These are phyloP conservation scores for Trichoderma harzianum DNA, from an alignment of 2,329 filamentous ascomycete genomes.

Conservation along the genomic window DNA sequence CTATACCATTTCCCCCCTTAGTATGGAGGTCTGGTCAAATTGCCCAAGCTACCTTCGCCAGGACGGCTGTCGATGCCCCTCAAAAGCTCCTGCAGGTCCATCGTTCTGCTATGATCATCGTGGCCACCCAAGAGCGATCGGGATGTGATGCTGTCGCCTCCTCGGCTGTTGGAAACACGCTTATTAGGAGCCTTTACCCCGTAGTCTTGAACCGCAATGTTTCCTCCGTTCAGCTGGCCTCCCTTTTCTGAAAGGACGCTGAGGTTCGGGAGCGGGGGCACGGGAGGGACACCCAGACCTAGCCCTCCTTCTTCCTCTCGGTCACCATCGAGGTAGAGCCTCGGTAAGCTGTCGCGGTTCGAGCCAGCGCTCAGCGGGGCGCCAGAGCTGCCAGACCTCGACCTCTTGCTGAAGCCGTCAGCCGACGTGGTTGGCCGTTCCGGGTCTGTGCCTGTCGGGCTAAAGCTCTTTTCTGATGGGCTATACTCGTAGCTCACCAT, in stretches of 20 bases:
- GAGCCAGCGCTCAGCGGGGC: slow-evolving; percentile 46
- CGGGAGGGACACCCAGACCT: slow-evolving; percentile 48
- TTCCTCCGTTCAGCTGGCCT: slow-evolving; percentile 24
- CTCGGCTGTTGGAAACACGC: slow-evolving; percentile 42
- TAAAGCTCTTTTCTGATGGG: slow-evolving; percentile 64
- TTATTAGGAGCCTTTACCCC: slow-evolving; percentile 30
- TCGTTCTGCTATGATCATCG: slow-evolving; percentile 31
- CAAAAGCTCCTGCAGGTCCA: slow-evolving; percentile 49
- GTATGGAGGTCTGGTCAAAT: slow-evolving; percentile 49
- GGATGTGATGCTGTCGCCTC: slow-evolving; percentile 37
- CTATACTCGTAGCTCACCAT: slow-evolving; percentile 68
- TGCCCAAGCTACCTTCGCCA: slow-evolving; percentile 45
- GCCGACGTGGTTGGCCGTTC: slow-evolving; percentile 31
- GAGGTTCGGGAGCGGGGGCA: slow-evolving; percentile 51
- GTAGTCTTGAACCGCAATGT: slow-evolving; percentile 37
- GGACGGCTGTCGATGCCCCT: slow-evolving; percentile 49
- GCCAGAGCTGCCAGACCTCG: slow-evolving; percentile 36
- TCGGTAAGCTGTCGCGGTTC: slow-evolving; percentile 29
- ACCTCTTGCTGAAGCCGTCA: slow-evolving; percentile 28
- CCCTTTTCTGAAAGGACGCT: slow-evolving; percentile 31
- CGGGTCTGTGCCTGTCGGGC: slow-evolving; percentile 32
- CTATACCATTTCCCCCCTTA: slow-evolving; percentile 26
- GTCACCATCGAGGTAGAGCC: slow-evolving; percentile 30
- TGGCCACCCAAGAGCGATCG: slow-evolving; percentile 34
- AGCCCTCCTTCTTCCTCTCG: slow-evolving; percentile 15